Conservation (phyloP, 345 rosid species). For the Barbarea vulgaris region DNA sequence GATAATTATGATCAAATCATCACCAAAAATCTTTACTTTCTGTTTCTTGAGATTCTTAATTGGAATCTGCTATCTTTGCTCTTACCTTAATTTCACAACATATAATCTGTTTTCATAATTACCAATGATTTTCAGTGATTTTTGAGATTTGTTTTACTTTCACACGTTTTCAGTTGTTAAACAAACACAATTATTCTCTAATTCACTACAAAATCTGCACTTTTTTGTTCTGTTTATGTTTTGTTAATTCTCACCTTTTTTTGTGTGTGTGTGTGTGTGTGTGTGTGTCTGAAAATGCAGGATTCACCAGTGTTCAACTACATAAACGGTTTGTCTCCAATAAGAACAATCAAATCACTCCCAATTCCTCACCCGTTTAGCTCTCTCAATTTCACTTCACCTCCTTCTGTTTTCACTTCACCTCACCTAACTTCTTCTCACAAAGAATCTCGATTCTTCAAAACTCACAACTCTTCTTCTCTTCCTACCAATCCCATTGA, state of each 20-base stretch:
- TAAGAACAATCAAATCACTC: constrained; percentile 75
- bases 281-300: constrained; percentile 49
- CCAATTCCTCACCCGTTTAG: constrained; percentile 65
- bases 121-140: background rate
- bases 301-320: constrained; percentile 94
- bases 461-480: constrained; percentile 48
- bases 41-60: constrained; percentile 11
- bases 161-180: background rate
- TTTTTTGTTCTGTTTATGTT: background rate
- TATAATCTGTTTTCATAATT: background rate
- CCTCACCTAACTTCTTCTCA: constrained; percentile 77
- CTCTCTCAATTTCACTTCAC: constrained; percentile 69
- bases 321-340: constrained; percentile 92
- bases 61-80: background rate
- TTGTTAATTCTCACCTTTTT: background rate
- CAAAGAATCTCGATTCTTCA: constrained; percentile 80
- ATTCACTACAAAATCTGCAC: constrained; percentile 18
- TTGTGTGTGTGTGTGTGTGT: background rate
- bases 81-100: background rate
- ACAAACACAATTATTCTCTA: background rate
- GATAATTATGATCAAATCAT: background rate
- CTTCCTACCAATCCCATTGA: constrained; percentile 44
- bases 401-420: constrained; percentile 87
- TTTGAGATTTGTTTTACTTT: background rate
- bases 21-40: background rate